Base-by-base conservation (phyloP, 2,329 filamentous ascomycete species). In the Ophiostoma perfectum region DNA sequence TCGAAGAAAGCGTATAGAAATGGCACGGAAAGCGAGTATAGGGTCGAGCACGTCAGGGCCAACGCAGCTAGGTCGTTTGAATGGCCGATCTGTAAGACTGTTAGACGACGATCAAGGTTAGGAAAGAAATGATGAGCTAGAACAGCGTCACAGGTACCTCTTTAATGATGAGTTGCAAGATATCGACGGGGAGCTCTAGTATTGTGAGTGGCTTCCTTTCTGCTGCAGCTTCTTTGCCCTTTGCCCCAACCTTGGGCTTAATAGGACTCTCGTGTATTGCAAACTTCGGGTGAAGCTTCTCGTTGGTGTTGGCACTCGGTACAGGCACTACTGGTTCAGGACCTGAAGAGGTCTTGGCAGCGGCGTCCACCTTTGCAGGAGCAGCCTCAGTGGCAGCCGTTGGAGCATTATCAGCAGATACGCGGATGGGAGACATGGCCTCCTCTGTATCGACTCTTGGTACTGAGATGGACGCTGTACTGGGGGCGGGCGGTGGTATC, bases 1-100 rank as follows among this genome's bases (percentile, higher is more conserved):
- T 95, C 91, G 78, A 95, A 95, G 70, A 90, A 86, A 18, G 90
- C 90, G 79, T 95, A 95, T 72, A 95, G 92, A 73, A 89, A 87
- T 18, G 91, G 91, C 38, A 92, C 88, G 0, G 90, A 86, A 67
- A 95, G 83, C 60, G 83, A 82, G 78, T 95, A 90, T 12, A 96
- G 84, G 41, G 88, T 88, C 14, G 91, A 92, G 78, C 92, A 91
- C 60, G 90, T 90, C 70, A 92, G 82, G 14, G 91, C 90, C 55
- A 95, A 83, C 14, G 90, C 88, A 0, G 90, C 92, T 70, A 95
- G 82, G 76, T 95, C 91, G 76, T 93, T 94, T 5, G 90, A 92
- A 75, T 93, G 88, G 4, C 88, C 91, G 67, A 93, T 84, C 90
- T 92, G 27, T 27, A 74, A 63, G n/a, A 14, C 9, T 60, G 27